A percentile compares a stretch with the other conserved stretches of the same genome.
These are phyloP conservation scores for Coemansia asiatica DNA, from an alignment of 192 early-diverging fungal genomes.

Conservation along the genomic window DNA sequence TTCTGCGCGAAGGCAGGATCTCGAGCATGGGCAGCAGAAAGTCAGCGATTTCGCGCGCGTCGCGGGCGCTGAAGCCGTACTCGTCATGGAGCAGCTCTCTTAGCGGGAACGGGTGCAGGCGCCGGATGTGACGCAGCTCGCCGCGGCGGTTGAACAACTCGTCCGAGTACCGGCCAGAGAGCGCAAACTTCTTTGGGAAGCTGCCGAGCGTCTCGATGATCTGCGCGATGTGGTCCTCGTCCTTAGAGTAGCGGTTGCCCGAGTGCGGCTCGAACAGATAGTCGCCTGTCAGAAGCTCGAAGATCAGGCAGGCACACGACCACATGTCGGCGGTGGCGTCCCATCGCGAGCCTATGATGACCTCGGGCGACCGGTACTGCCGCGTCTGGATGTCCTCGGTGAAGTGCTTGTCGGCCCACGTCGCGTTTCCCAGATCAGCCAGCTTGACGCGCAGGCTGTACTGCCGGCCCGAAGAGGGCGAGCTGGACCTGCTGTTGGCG, in stretches of 20 bases:
- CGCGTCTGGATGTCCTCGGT: constrained; percentile 96
- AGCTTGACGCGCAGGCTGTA: constrained; percentile 79
- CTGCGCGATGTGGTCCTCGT: constrained; percentile 97
- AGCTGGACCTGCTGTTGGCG: constrained; percentile 10
- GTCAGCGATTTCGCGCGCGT: constrained; percentile 71
- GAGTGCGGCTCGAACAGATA: constrained; percentile 94
- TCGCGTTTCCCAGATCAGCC: constrained; percentile 95
- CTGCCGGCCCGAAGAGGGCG: constrained; percentile 11
- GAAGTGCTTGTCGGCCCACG: constrained; percentile 94
- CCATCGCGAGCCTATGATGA: constrained; percentile 87
- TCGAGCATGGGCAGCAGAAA: constrained; percentile 86
- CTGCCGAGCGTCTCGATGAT: constrained; percentile 92
- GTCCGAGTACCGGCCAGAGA: constrained; percentile 78
- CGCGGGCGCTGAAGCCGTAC: constrained; percentile 69
- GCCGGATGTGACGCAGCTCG: constrained; percentile 84
- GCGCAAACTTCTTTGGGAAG: constrained; percentile 75
- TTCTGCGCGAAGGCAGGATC: constrained; percentile 60
- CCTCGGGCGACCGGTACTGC: constrained; percentile 95
- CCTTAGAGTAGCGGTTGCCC: constrained; percentile 78
- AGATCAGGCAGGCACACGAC: constrained; percentile 92
- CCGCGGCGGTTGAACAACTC: constrained; percentile 90
- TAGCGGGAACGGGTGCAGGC: constrained; percentile 79
- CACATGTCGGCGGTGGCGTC: constrained; percentile 87
- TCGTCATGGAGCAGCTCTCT: constrained; percentile 87
- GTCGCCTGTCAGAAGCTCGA: constrained; percentile 91